phyloP scores from a whole-genome alignment of 139 green algal species.

The Tetradesmus lagerheimii region DNA sequence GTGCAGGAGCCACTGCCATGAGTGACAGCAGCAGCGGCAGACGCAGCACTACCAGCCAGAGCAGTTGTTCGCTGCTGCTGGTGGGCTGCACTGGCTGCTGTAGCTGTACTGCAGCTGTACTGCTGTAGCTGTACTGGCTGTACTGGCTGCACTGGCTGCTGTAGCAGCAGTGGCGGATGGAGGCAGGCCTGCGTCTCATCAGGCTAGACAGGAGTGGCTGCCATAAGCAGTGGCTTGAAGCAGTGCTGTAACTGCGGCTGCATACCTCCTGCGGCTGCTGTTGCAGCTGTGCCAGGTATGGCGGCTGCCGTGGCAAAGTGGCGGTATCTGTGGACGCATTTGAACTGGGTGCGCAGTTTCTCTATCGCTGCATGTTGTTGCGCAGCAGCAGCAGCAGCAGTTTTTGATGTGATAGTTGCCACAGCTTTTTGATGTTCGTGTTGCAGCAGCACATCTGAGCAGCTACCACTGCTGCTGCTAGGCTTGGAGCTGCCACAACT shows the following conservation, averaged over 20 bases:
- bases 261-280: no score
- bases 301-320: neutral
- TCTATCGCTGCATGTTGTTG: neutral
- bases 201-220: no score
- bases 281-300: neutral
- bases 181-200: no score
- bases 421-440: neutral
- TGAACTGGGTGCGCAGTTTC: neutral
- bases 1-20: constrained; percentile 88
- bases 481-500: no score
- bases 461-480: neutral
- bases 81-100: neutral
- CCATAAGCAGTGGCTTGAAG: no score
- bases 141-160: neutral
- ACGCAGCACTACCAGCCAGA: neutral
- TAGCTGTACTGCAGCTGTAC: neutral
- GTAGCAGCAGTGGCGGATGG: neutral
- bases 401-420: neutral
- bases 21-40: neutral
- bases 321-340: neutral
- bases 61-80: neutral
- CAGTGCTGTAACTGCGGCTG: no score
- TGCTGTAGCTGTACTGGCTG: neutral
- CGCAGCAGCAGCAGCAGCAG: neutral
- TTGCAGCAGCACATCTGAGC: neutral